Evolutionary conservation across 148 eudicot species (phyloP), one percentile per base, ranked within the genome.

Genomic region (Beta vulgaris): DNA sequence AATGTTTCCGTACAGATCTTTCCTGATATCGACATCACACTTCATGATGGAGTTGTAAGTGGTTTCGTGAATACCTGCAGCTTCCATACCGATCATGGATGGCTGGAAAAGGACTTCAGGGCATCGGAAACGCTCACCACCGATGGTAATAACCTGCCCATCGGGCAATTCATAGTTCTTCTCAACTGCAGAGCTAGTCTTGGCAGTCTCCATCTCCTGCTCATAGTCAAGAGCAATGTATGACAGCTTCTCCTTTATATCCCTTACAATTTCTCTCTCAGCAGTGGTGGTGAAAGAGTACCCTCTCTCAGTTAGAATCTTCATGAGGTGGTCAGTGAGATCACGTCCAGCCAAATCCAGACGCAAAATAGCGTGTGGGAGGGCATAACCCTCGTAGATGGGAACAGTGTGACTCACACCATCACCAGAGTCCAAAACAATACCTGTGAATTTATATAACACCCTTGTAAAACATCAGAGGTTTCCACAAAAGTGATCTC

Each of bases 31-130:
- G 23, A 80, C 81, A 67, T 86, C 88, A 82, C 87, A 82, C 83
- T 85, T 82, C 87, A 74, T 82, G 71, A 82, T 85, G 29, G 85
- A 84, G 40, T 83, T 84, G 73, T 86, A 86, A 35, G 85, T 81
- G 61, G 86, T 86, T 82, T 86, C 88, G 40, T 87, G 89, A 28
- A 87, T 87, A 53, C 87, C 87, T 2, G 87, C 82, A 69, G 89
- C 81, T 79, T 87, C 90, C 90, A 82, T 85, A 62, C 92, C 90
- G 25, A 89, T 84, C 87, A 89, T 83, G 12, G 88, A 89, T 42
- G 92, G 90, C 77, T 89, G 88, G 87, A 79, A 89, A 61, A 89
- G 90, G 79, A 89, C 88, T 82, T 89, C 90, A 26, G 88, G 92
- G 77, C 92, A 89, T 64, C 88, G 57, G 88, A 89, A 89, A 46